Conservation (phyloP, 2,329 filamentous ascomycete genomes). For the Cryoendolithus antarcticus region DNA sequence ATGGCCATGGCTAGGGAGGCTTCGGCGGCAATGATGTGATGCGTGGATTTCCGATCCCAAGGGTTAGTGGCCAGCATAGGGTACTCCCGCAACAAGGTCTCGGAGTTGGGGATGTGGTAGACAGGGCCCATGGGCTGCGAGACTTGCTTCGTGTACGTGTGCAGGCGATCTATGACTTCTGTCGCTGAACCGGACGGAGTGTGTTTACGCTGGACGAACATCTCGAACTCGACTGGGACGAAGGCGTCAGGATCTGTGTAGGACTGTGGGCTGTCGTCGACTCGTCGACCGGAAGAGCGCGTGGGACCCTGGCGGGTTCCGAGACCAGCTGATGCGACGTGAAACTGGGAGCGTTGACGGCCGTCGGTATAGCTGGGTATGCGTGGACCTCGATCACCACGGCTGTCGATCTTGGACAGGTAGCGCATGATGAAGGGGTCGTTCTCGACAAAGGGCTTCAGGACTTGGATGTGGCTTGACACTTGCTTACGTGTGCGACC, state of each 20-base stretch:
- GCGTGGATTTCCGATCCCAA: slow-evolving; percentile 14
- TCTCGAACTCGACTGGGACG: slow-evolving; percentile 25
- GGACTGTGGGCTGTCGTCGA: neutral
- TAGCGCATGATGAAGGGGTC: slow-evolving; percentile 37
- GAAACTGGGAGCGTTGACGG: slow-evolving; percentile 12
- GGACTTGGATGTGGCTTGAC: slow-evolving; percentile 52
- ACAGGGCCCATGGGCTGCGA: slow-evolving; percentile 19
- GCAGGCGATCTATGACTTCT: slow-evolving; percentile 17
- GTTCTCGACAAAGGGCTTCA: slow-evolving; percentile 43
- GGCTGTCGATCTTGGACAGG: slow-evolving; percentile 25
- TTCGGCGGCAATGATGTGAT: slow-evolving; percentile 29
- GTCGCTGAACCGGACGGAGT: slow-evolving; percentile 2
- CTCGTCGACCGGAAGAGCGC: no score
- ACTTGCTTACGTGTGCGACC: slow-evolving; percentile 45
- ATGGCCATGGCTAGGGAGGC: slow-evolving; percentile 30
- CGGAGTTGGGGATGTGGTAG: slow-evolving; percentile 20
- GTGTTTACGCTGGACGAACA: slow-evolving; percentile 27
- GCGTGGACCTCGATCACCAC: slow-evolving; percentile 1
- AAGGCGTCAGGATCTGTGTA: slow-evolving; percentile 10
- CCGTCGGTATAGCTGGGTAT: slow-evolving; percentile 8
- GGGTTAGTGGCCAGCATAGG: slow-evolving; percentile 16
- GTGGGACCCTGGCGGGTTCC: neutral
- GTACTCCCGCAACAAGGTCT: slow-evolving; percentile 22
- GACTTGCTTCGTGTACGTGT: slow-evolving; percentile 27
- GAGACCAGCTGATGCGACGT: slow-evolving; percentile 1